Base-by-base conservation (phyloP, 352 stramenopile species). In the Pythium dissimile region DNA sequence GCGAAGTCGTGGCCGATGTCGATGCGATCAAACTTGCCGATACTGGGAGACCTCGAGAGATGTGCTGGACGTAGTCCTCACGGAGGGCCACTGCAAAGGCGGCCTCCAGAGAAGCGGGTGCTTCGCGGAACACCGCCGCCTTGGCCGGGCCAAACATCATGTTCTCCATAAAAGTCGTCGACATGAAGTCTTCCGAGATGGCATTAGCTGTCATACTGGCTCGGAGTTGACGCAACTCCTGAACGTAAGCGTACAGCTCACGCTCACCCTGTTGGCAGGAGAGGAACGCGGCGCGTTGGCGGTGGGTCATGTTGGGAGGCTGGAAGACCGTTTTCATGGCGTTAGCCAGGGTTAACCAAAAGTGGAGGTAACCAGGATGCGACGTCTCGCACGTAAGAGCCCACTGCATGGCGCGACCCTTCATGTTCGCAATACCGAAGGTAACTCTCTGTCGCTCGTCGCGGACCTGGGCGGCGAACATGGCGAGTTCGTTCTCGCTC, bases 271-370 rank as follows among this genome's bases (percentile, higher is more conserved):
- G 62, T 9, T 54, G 51, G 23, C 50, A 62, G 5, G 47, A 28
- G 10, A 69, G 63, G 31, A 69, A 75, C n/a, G 41, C 52, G 1
- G 42, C 41, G 5, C 58, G 58, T 43, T 64, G 59, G 9, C 54
- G 54, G 51, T 64, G 61, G 3, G 50, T 48, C 20, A 62, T 47
- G 31, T 72, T 64, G 26, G 60, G 50, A 27, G 61, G 66, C 1
- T 59, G 30, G 34, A 67, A 73, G 1, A 54, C 59, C 37, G 27
- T 49, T 28, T 18, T 15, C 41, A 59, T 55, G 7, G n/a, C 34
- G 2, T 18, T n/a, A 8, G 20, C 39, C 9, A 59, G 37, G 21
- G 46, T 21, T 16, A 32, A 0, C 41, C 51, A 63, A 13, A 23
- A 46, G 37, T 42, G 21, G 50, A 71, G 62, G 20, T 41, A 58